Conservation (phyloP, 768 basidiomycete genomes). For the Serendipita sp. region DNA sequence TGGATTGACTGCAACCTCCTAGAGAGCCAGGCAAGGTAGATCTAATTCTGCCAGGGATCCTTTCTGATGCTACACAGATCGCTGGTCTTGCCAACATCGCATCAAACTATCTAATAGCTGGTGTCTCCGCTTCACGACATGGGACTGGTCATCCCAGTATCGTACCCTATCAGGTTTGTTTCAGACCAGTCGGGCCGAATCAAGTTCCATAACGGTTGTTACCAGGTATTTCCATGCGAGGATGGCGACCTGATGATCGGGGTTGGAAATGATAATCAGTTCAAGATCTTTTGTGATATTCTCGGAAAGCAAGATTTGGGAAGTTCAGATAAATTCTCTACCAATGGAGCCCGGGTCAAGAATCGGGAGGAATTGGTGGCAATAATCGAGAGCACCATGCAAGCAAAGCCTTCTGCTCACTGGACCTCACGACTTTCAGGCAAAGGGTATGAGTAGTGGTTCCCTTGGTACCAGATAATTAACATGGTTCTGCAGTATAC, state of each 20-base stretch:
- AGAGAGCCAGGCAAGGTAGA: conserved; percentile 57
- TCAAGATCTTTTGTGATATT: conserved; percentile 49
- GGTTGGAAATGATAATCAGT: conserved; percentile 83
- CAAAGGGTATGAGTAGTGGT: conserved; percentile 56
- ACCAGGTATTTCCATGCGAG: conserved; percentile 52
- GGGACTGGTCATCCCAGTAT: conserved; percentile 93
- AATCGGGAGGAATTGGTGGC: conserved; percentile 55
- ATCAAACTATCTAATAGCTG: conserved; percentile 81
- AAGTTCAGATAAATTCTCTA: conserved; percentile 46
- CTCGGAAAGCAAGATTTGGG: conserved; percentile 45
- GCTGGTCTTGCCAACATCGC: conserved; percentile 87
- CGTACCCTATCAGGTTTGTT: conserved; percentile 64
- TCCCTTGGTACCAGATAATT: conserved; percentile 8
- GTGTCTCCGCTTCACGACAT: conserved; percentile 64
- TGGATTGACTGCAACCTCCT: conserved; percentile 91
- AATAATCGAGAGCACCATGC: conserved; percentile 48
- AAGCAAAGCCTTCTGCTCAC: conserved; percentile 40
- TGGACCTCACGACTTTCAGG: conserved; percentile 52
- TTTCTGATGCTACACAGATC: conserved; percentile 32
- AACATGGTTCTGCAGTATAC: conserved; percentile 34
- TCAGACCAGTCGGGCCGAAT: conserved; percentile 12
- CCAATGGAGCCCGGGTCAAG: conserved; percentile 59
- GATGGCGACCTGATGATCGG: conserved; percentile 89
- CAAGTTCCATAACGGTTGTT: neutral
- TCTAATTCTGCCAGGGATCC: neutral